Conservation (phyloP, 2,329 filamentous ascomycete genomes). For the Aureobasidium subglaciale region DNA sequence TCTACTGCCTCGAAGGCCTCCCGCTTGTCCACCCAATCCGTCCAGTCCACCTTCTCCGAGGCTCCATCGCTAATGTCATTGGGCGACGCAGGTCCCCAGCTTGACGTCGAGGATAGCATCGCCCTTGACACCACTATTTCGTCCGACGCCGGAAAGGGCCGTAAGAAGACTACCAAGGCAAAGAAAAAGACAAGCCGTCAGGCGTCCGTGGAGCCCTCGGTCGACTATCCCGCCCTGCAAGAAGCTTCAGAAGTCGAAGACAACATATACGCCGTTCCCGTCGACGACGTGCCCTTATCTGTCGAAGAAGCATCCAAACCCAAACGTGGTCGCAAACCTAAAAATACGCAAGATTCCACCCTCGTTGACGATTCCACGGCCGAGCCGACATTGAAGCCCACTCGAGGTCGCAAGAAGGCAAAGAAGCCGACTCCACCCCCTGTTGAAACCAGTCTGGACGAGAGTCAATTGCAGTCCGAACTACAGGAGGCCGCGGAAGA, state of each 20-base stretch:
- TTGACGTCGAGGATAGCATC: constrained; percentile 20
- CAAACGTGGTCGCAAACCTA: constrained; percentile 25
- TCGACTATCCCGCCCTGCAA: constrained; percentile 9
- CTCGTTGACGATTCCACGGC: not conserved
- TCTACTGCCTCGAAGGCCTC: constrained; percentile 58
- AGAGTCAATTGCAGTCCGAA: constrained; percentile 25
- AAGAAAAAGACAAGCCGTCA: constrained; percentile 31
- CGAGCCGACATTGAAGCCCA: constrained; percentile 14
- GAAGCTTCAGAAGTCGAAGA: not conserved
- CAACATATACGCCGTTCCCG: not conserved
- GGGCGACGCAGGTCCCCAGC: constrained; percentile 35
- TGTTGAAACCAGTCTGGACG: constrained; percentile 19
- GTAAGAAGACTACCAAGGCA: constrained; percentile 31
- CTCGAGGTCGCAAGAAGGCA: constrained; percentile 13
- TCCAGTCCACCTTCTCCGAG: constrained; percentile 38
- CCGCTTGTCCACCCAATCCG: constrained; percentile 50
- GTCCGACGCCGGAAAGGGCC: constrained; percentile 32
- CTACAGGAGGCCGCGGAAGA: constrained; percentile 17
- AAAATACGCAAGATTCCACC: constrained; percentile 16
- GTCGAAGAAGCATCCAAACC: constrained; percentile 22
- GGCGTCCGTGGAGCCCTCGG: constrained; percentile 6
- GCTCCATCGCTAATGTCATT: constrained; percentile 31
- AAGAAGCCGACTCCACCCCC: constrained; percentile 8
- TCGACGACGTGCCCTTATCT: not conserved
- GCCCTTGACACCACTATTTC: constrained; percentile 52